Evolutionary conservation across 2,329 filamentous ascomycete species (phyloP).

Genomic region (Alternaria tenuissima): DNA sequence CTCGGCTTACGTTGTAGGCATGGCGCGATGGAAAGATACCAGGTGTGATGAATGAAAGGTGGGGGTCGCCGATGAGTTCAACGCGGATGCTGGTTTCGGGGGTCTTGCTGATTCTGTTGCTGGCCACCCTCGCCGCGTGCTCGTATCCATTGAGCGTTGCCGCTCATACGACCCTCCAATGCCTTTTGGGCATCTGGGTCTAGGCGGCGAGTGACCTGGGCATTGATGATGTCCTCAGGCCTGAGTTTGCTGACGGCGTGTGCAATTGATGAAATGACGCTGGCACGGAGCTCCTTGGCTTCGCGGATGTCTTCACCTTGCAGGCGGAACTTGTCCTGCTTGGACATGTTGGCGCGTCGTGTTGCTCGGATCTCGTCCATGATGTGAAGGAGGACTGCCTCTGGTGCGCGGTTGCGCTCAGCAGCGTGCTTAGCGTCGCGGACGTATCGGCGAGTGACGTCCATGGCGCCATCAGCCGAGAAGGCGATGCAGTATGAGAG

Average conservation of each 20-base stretch:
- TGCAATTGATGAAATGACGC: slow-evolving; percentile 77
- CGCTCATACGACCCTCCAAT: slow-evolving; percentile 54
- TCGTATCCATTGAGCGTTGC: slow-evolving; percentile 50
- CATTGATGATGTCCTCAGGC: slow-evolving; percentile 57
- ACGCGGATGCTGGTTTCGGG: slow-evolving; percentile 49
- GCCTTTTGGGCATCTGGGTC: slow-evolving; percentile 59
- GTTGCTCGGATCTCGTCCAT: slow-evolving; percentile 89
- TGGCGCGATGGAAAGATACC: slow-evolving; percentile 14
- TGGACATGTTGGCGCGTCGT: slow-evolving; percentile 82
- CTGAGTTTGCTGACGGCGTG: slow-evolving; percentile 74
- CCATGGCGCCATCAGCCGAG: slow-evolving; percentile 81
- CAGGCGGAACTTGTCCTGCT: slow-evolving; percentile 82
- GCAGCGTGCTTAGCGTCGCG: slow-evolving; percentile 75
- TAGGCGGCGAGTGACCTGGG: slow-evolving; percentile 38
- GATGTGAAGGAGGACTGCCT: slow-evolving; percentile 90
- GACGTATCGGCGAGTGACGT: slow-evolving; percentile 73
- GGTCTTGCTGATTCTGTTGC: slow-evolving; percentile 49
- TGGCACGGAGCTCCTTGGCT: slow-evolving; percentile 76
- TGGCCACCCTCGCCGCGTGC: slow-evolving; percentile 48
- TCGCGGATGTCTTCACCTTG: slow-evolving; percentile 82
- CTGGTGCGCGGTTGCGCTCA: slow-evolving; percentile 81
- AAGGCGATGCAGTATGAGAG: slow-evolving; percentile 98
- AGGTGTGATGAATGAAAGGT: slow-evolving; percentile 11
- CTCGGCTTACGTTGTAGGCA: slow-evolving; percentile 24
- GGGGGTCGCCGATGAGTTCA: slow-evolving; percentile 30